Evolutionary conservation across 805 yeast genomes (phyloP).

Genomic region (Candida lessepsii): DNA sequence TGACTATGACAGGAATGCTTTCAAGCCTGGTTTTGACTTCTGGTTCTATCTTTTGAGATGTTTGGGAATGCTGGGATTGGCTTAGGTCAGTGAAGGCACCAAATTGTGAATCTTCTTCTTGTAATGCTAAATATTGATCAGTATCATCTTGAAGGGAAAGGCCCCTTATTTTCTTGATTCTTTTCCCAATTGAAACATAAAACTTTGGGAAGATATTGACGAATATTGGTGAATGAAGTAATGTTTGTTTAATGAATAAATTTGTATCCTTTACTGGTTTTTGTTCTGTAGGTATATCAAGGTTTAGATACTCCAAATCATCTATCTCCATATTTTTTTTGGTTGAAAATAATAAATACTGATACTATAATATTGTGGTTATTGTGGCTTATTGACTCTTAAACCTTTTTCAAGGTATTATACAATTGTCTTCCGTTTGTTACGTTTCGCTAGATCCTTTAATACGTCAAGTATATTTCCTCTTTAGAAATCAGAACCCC

Average conservation of each 20-base stretch:
- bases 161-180: conserved; percentile 33
- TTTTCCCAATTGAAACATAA: conserved; percentile 29
- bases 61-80: conserved; percentile 3
- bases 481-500: no score
- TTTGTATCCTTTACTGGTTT: conserved; percentile 2
- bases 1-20: conserved; percentile 23
- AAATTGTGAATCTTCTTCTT: conserved; percentile 37
- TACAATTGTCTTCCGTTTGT: no score
- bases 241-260: conserved; percentile 30
- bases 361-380: no score
- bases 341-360: no score
- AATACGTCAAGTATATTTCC: no score
- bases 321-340: conserved; percentile 14
- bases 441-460: no score
- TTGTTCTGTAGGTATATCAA: conserved; percentile 5
- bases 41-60: background rate
- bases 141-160: conserved; percentile 36
- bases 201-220: conserved; percentile 33
- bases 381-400: no score
- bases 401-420: no score
- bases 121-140: conserved; percentile 32
- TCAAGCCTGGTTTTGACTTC: conserved; percentile 1
- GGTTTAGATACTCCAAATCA: conserved; percentile 12
- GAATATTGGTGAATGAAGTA: conserved; percentile 42
- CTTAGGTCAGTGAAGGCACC: conserved; percentile 32